Percentiles rank a stretch among this genome's conserved stretches.
Evolutionary conservation across 768 basidiomycete genomes (phyloP).

Genomic region (Suillus fuscotomentosus): DNA sequence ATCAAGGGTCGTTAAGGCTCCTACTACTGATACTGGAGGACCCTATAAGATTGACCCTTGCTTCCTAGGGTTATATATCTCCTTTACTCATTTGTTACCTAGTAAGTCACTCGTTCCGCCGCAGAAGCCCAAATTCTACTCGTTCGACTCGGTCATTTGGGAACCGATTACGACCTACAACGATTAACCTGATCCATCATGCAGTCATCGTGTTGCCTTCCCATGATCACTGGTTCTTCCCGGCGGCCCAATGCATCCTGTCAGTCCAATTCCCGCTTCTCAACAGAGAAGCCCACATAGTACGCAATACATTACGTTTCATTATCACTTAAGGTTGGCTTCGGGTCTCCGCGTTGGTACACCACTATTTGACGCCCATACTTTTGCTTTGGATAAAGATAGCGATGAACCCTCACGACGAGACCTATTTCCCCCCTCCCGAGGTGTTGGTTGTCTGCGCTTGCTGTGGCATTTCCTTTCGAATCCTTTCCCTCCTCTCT

Average conservation of each 20-base stretch:
- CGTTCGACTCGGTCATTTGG: neutral
- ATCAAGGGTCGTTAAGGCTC: neutral
- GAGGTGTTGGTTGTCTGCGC: neutral
- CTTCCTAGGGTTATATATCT: neutral
- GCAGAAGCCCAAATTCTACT: too few relatives aligned
- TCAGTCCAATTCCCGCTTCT: neutral
- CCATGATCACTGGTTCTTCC: neutral
- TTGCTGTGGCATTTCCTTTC: neutral
- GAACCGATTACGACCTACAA: neutral
- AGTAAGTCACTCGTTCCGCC: neutral
- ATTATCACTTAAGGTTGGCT: constrained; percentile 3
- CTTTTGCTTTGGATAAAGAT: constrained; percentile 3
- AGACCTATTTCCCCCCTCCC: neutral
- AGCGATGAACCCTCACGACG: neutral
- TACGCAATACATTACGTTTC: constrained; percentile 3
- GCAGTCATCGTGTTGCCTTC: neutral
- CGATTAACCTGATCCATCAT: neutral
- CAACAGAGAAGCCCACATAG: neutral
- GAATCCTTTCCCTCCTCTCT: neutral
- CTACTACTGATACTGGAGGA: neutral
- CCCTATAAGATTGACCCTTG: neutral
- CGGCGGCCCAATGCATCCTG: neutral
- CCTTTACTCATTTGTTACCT: neutral
- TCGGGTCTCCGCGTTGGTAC: neutral
- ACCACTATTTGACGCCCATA: neutral